Conservation (phyloP, 805 yeast genomes). For the Ogataea zsoltii region DNA sequence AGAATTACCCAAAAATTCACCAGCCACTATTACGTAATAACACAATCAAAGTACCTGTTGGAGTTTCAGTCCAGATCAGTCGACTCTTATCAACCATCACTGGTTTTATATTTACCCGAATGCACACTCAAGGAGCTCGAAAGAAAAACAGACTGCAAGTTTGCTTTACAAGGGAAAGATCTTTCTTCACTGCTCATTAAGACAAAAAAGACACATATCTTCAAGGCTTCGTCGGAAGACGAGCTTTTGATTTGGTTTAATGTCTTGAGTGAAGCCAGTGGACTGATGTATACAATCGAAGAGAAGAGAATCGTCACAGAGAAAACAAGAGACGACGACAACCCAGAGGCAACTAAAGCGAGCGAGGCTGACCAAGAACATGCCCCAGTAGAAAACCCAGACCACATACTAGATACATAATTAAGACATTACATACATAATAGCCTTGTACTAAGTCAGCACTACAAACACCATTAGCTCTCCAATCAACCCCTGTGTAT, state of each 20-base stretch:
- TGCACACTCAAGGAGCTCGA: constrained; percentile 36
- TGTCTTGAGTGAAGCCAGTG: constrained; percentile 35
- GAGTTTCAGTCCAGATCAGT: constrained; percentile 47
- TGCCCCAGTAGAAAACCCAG: too few relatives aligned
- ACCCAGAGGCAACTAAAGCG: not conserved
- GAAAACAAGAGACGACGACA: not conserved
- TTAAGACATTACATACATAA: too few relatives aligned
- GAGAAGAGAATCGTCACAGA: not conserved
- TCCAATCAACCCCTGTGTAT: too few relatives aligned
- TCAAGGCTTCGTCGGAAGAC: constrained; percentile 45
- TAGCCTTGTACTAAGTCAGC: too few relatives aligned
- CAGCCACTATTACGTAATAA: constrained; percentile 48
- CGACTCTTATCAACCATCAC: constrained; percentile 45
- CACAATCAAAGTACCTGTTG: constrained; percentile 45
- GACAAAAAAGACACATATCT: constrained; percentile 34
- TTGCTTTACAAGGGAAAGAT: constrained; percentile 47
- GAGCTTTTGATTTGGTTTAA: constrained; percentile 50
- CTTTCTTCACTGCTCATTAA: constrained; percentile 29
- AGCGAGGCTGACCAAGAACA: too few relatives aligned
- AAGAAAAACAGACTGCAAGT: constrained; percentile 38
- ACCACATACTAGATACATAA: too few relatives aligned
- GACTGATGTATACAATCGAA: constrained; percentile 12
- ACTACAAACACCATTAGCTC: too few relatives aligned
- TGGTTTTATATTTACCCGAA: constrained; percentile 49
- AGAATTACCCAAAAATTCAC: constrained; percentile 40